Evolutionary conservation across 2,329 filamentous ascomycete genomes (phyloP), one percentile per base, ranked within the genome.

Genomic region (Colletotrichum higginsianum): DNA sequence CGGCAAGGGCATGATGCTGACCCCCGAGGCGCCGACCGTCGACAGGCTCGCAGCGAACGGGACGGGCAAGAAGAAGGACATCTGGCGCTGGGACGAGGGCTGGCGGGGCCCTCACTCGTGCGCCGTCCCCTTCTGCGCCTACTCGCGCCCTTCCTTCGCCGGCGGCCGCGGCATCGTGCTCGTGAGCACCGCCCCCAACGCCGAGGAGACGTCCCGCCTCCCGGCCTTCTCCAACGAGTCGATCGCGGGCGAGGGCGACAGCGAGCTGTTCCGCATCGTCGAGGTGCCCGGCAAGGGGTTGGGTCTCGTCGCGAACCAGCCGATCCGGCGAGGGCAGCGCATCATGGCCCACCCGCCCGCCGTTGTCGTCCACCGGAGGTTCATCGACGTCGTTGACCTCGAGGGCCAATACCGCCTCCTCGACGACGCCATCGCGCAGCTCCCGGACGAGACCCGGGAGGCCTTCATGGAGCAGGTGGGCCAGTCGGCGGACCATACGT

Each of bases 141-240:
- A 80, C 72, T 75, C 79, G 16, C 79, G 80, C 58, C 66, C 75
- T 2, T 73, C 70, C 3, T 84, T 84, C 58, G 82, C 81, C 23
- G 71, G 76, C 16, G 79, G 79, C 16, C 76, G 82, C 8, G 83
- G 83, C 47, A 80, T 84, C 66, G 79, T 81, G 2, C 71, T 85
- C 40, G 53, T 85, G 13, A 85, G 81, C 53, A 80, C 78, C 1
- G 71, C 79, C 0, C 71, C 74, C 30, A 71, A 58, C 23, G 56
- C 68, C 58, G 67, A 73, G 8, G 64, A 72, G 52, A 60, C 71
- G 1, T 71, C 68, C n/a, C 68, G 44, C 23, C 49, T 71, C 6
- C 23, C 57, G 4, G 68, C 68, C 2, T 68, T 71, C 8, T 50
- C 58, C 9, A 58, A 50, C 4, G 30, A 44, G 42, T 42, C 58